These are phyloP conservation scores for Chlorella sp. DNA, from an alignment of 139 green algal genomes.

Conservation along the genomic window DNA sequence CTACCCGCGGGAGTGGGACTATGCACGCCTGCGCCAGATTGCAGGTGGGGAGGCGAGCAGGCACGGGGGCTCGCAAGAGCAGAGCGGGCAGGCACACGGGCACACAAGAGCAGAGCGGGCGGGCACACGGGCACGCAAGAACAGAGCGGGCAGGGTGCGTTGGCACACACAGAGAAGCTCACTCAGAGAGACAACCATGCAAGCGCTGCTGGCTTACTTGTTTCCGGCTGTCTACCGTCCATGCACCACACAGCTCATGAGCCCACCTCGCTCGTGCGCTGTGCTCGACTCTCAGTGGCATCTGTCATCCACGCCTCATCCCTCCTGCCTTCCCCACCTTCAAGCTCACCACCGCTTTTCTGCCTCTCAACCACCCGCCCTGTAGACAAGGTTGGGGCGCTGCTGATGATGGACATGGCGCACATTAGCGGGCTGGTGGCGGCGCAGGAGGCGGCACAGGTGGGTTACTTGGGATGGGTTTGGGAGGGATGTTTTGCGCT, in stretches of 20 bases:
- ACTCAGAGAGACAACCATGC: too few relatives aligned
- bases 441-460: conserved; percentile 55
- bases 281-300: background rate
- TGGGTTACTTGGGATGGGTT: too few relatives aligned
- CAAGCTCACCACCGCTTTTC: background rate
- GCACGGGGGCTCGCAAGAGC: too few relatives aligned
- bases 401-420: conserved; percentile 90
- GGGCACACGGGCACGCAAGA: too few relatives aligned
- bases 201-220: too few relatives aligned
- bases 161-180: too few relatives aligned
- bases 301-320: background rate
- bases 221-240: conserved; percentile 35
- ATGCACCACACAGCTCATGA: background rate
- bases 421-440: conserved; percentile 86
- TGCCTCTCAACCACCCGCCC: background rate
- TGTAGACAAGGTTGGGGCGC: conserved; percentile 74
- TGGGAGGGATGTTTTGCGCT: too few relatives aligned
- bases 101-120: background rate
- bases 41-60: conserved; percentile 39
- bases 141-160: too few relatives aligned
- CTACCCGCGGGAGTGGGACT: conserved; percentile 91
- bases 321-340: background rate
- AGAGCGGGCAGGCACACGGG: too few relatives aligned
- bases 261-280: too few relatives aligned
- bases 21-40: conserved; percentile 77